These are phyloP conservation scores for Paecilomyces sp. DNA, from an alignment of 2,329 filamentous ascomycete species.

Conservation along the genomic window DNA sequence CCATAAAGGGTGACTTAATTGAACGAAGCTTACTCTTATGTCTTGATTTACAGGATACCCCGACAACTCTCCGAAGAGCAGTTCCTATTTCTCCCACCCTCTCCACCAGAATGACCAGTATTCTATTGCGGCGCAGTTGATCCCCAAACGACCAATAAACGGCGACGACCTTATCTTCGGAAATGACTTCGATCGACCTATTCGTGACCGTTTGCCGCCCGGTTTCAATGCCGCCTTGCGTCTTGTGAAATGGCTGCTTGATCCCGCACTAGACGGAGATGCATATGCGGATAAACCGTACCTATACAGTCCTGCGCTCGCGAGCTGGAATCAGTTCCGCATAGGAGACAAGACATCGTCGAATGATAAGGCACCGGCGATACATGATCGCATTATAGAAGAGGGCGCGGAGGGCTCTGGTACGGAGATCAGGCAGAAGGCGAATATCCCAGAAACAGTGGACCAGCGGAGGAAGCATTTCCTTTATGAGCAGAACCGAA, in stretches of 20 bases:
- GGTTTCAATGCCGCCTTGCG: constrained; percentile 79
- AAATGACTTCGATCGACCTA: constrained; percentile 90
- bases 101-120: constrained; percentile 73
- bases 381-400: constrained; percentile 51
- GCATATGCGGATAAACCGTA: constrained; percentile 80
- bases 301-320: constrained; percentile 74
- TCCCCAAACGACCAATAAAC: constrained; percentile 59
- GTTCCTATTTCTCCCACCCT: constrained; percentile 67
- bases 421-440: constrained; percentile 35
- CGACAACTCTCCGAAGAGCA: constrained; percentile 57
- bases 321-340: constrained; percentile 69
- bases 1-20: too few species aligned
- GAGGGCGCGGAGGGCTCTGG: constrained; percentile 60
- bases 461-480: constrained; percentile 56
- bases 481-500: constrained; percentile 48
- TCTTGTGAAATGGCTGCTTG: constrained; percentile 83
- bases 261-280: constrained; percentile 85
- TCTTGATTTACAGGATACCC: constrained; percentile 55
- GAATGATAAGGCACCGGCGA: constrained; percentile 20
- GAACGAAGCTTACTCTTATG: too few species aligned
- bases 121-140: constrained; percentile 72
- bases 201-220: constrained; percentile 76
- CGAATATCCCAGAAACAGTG: constrained; percentile 47
- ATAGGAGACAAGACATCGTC: constrained; percentile 47
- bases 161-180: constrained; percentile 78